phyloP scores from a whole-genome alignment of 768 basidiomycete species.

The Lyophyllum decastes region DNA sequence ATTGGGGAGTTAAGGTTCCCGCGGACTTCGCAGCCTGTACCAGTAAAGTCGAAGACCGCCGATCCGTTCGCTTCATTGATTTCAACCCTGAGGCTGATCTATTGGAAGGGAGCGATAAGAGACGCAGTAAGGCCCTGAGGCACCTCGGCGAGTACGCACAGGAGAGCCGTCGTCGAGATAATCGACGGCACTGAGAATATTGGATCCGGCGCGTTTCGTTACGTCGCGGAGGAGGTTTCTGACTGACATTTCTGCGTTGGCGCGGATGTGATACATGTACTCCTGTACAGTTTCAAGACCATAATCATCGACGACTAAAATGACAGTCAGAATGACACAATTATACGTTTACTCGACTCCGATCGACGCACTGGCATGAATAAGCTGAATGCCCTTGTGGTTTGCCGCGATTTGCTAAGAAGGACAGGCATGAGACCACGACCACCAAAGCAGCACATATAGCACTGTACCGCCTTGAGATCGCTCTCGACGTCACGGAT shows the following conservation, averaged over 20 bases:
- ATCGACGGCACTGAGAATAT: slow-evolving; percentile 70
- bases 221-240: slow-evolving; percentile 79
- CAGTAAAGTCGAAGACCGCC: slow-evolving; percentile 83
- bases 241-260: slow-evolving; percentile 87
- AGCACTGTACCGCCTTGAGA: slow-evolving; percentile 72
- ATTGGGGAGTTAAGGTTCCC: slow-evolving; percentile 86
- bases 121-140: neutral
- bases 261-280: slow-evolving; percentile 90
- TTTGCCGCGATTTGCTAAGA: slow-evolving; percentile 90
- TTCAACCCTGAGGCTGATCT: slow-evolving; percentile 77
- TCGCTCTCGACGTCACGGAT: slow-evolving; percentile 91
- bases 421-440: slow-evolving; percentile 5
- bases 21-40: slow-evolving; percentile 81
- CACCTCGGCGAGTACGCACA: slow-evolving; percentile 41
- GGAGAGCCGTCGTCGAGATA: slow-evolving; percentile 89
- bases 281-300: slow-evolving; percentile 84
- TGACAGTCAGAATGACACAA: slow-evolving; percentile 5
- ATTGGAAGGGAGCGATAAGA: neutral
- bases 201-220: slow-evolving; percentile 65
- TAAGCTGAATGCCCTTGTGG: slow-evolving; percentile 85
- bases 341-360: neutral
- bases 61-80: slow-evolving; percentile 76
- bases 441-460: neutral
- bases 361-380: slow-evolving; percentile 65
- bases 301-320: slow-evolving; percentile 82